phyloP scores from a whole-genome alignment of 2,329 filamentous ascomycete genomes.

The Leptodontidium sp. region DNA sequence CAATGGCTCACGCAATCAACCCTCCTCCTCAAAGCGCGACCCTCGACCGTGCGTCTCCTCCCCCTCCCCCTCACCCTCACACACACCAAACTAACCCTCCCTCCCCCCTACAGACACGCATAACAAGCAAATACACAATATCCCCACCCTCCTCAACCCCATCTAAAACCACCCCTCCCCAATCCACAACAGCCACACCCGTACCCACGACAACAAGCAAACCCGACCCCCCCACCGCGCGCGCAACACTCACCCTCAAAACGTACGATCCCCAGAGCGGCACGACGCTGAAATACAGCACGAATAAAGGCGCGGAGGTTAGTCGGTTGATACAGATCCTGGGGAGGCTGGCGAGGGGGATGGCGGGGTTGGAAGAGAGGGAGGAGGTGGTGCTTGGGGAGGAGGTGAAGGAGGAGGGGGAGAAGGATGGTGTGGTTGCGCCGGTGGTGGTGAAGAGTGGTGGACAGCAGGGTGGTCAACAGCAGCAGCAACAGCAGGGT shows the following conservation, averaged over 20 bases:
- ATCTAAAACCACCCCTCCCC: conserved; percentile 45
- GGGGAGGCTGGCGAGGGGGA: conserved; percentile 76
- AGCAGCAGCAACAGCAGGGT: conserved; percentile 39
- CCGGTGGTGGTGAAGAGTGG: conserved; percentile 46
- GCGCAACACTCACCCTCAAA: conserved; percentile 82
- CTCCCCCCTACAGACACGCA: conserved; percentile 70
- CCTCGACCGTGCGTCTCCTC: conserved; percentile 72
- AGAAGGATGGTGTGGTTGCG: conserved; percentile 10
- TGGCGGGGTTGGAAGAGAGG: conserved; percentile 62
- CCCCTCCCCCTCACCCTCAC: conserved; percentile 16
- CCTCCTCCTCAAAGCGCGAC: conserved; percentile 85
- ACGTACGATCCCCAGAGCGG: conserved; percentile 87
- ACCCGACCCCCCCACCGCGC: conserved; percentile 48
- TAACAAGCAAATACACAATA: conserved; percentile 92
- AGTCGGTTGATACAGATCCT: conserved; percentile 79
- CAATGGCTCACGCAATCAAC: conserved; percentile 91
- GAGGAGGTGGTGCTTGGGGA: conserved; percentile 48
- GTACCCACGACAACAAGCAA: too few species aligned
- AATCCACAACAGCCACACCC: too few species aligned
- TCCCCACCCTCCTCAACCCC: conserved; percentile 42
- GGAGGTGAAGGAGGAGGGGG: conserved; percentile 24
- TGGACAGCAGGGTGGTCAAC: conserved; percentile 53
- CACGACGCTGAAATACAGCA: conserved; percentile 88
- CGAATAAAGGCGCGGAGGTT: conserved; percentile 90
- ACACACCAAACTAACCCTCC: conserved; percentile 1